Conservation (phyloP, 805 yeast genomes). For the Ogataea trehalophila region DNA sequence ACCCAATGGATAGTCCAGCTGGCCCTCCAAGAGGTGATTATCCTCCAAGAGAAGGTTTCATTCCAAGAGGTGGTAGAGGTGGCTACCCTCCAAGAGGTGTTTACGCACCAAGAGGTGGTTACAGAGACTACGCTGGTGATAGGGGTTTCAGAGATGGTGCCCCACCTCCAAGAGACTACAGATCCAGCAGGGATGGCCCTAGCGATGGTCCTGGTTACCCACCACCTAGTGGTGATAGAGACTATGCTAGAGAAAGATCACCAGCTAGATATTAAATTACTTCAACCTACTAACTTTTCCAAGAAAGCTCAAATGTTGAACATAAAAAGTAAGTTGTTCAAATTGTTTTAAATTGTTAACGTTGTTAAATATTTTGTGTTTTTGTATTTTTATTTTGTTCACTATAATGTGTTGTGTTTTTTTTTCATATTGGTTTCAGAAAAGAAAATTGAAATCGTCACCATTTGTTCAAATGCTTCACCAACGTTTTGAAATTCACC, state of each 20-base stretch:
- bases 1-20: slow-evolving; percentile 29
- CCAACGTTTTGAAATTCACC: too few species aligned
- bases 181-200: slow-evolving; percentile 32
- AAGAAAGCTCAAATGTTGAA: background rate
- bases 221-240: slow-evolving; percentile 37
- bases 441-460: too few species aligned
- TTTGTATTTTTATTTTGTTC: background rate
- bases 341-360: background rate
- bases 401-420: background rate
- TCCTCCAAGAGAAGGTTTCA: slow-evolving; percentile 5
- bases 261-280: slow-evolving; percentile 59
- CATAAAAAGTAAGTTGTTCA: background rate
- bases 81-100: slow-evolving; percentile 13
- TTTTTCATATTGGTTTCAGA: background rate
- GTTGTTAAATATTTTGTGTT: background rate
- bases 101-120: slow-evolving; percentile 22
- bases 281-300: background rate
- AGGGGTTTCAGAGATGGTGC: slow-evolving; percentile 23
- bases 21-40: slow-evolving; percentile 23
- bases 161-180: slow-evolving; percentile 27
- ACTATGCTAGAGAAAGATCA: slow-evolving; percentile 65
- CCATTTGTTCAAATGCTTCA: too few species aligned
- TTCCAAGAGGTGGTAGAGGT: background rate
- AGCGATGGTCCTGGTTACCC: slow-evolving; percentile 28
- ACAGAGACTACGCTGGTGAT: slow-evolving; percentile 24